These are phyloP conservation scores for Oryza glaberrima DNA, from an alignment of 176 grass and related monocot species.

Conservation along the genomic window DNA sequence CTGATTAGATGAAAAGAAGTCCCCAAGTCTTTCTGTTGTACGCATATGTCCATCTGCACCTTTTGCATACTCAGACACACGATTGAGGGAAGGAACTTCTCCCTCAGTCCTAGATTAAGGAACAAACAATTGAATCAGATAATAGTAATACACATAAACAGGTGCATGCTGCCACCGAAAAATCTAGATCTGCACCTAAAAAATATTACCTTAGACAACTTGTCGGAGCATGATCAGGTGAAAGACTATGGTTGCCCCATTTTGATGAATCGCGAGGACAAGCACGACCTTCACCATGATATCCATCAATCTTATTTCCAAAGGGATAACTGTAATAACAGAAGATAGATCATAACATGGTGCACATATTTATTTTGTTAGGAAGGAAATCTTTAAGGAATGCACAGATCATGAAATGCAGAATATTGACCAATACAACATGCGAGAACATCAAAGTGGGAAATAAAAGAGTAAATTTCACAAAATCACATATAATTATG, in stretches of 20 bases:
- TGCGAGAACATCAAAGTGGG: neutral
- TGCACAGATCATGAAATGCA: conserved; percentile 11
- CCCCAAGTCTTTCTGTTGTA: conserved; percentile 8
- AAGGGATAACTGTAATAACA: neutral
- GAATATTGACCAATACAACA: conserved; percentile 2
- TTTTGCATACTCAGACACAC: conserved; percentile 15
- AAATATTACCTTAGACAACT: conserved; percentile 4
- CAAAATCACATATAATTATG: too few relatives aligned
- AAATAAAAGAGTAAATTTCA: neutral
- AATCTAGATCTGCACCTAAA: neutral
- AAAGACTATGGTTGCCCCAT: neutral
- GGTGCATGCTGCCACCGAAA: neutral
- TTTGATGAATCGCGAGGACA: conserved; percentile 16
- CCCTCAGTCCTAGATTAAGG: conserved; percentile 35
- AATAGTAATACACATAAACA: conserved; percentile 13
- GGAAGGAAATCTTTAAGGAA: neutral
- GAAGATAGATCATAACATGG: neutral
- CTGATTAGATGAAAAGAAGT: conserved; percentile 23
- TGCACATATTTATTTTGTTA: conserved; percentile 19
- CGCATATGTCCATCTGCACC: conserved; percentile 1
- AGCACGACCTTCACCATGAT: neutral
- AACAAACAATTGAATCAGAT: conserved; percentile 16
- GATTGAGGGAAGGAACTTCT: conserved; percentile 4
- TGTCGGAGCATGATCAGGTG: conserved; percentile 8
- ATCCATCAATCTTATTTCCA: neutral